A percentile compares a stretch with the other conserved stretches of the same genome.
Evolutionary conservation across 352 stramenopile species (phyloP).

Genomic region (Phytopythium boreale): DNA sequence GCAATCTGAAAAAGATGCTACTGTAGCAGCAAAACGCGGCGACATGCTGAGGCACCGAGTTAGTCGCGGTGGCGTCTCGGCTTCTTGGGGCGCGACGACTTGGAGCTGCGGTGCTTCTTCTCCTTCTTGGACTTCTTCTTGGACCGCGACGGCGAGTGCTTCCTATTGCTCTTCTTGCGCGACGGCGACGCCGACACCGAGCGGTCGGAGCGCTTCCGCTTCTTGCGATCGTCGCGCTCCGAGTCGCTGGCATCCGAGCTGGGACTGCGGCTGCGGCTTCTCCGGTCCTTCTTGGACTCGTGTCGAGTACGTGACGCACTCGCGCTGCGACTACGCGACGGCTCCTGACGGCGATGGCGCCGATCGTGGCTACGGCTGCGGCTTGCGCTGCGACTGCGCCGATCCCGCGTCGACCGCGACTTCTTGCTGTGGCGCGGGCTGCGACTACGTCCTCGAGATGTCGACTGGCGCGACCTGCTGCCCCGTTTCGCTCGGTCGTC

Average conservation of each 20-base stretch:
- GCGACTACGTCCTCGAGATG: slow-evolving; percentile 19
- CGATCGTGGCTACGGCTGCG: slow-evolving; percentile 15
- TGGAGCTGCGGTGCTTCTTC: slow-evolving; percentile 27
- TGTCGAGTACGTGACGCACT: slow-evolving; percentile 8
- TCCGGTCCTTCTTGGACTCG: slow-evolving; percentile 9
- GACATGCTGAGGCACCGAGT: background rate
- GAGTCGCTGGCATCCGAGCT: background rate
- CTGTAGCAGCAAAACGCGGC: background rate
- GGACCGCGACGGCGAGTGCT: slow-evolving; percentile 21
- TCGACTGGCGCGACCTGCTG: slow-evolving; percentile 19
- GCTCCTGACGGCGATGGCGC: slow-evolving; percentile 14
- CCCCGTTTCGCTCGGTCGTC: slow-evolving; percentile 16
- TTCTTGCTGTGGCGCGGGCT: slow-evolving; percentile 22
- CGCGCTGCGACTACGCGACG: slow-evolving; percentile 19
- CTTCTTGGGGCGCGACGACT: slow-evolving; percentile 24
- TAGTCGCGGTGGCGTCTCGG: slow-evolving; percentile 13
- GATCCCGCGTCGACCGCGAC: slow-evolving; percentile 3
- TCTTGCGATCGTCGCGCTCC: slow-evolving; percentile 1
- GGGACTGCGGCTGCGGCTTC: slow-evolving; percentile 1
- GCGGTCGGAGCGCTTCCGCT: background rate
- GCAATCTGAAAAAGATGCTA: background rate
- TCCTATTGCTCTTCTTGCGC: slow-evolving; percentile 34
- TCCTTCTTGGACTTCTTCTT: slow-evolving; percentile 51
- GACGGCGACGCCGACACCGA: slow-evolving; percentile 12
- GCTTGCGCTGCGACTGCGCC: slow-evolving; percentile 32